Evolutionary conservation across 345 rosid species (phyloP), one percentile per base, ranked within the genome.

Genomic region (Salix arbutifolia): DNA sequence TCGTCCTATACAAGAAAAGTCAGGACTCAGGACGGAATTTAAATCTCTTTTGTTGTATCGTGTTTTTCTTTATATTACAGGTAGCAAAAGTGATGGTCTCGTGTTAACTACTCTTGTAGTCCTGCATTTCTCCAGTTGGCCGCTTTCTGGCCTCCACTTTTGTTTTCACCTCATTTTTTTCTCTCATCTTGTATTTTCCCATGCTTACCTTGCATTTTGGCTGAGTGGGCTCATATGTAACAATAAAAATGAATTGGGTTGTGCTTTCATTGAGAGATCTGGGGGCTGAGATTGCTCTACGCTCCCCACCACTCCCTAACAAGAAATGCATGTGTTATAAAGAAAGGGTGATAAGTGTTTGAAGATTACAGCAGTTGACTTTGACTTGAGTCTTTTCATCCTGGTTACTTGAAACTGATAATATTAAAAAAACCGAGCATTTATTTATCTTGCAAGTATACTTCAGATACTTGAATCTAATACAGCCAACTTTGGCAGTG

Each of bases 1-100:
- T 69, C 67, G 30, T 65, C 71, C 30, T 75, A 77, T 80, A 75
- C 56, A 75, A 46, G 68, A 69, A 48, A 66, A 37, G 42, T 62
- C 26, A 50, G 17, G 28, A 19, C 52, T 62, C 26, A 50, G 17
- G 28, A 19, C 52, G 56, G 21, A 31, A 76, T 44, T 28, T 19
- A n/a, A 71, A 42, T 70, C 50, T 40, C 72, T 38, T 60, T 33
- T 11, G 17, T 31, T 31, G 14, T 33, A 35, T 48, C 38, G 13
- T 21, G 21, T 17, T 10, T 7, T 48, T 48, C 23, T 71, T 28
- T 37, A 52, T 3, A 18, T 16, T 58, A 58, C 12, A 58, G 28
- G 4, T 23, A 3, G 28, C 26, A 23, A 4, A 58, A 9, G 26
- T 58, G 64, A 56, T 23, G 28, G 25, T 58, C 26, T 23, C 64